phyloP scores from a whole-genome alignment of 169 alveolate species.

The Babesia sp. region DNA sequence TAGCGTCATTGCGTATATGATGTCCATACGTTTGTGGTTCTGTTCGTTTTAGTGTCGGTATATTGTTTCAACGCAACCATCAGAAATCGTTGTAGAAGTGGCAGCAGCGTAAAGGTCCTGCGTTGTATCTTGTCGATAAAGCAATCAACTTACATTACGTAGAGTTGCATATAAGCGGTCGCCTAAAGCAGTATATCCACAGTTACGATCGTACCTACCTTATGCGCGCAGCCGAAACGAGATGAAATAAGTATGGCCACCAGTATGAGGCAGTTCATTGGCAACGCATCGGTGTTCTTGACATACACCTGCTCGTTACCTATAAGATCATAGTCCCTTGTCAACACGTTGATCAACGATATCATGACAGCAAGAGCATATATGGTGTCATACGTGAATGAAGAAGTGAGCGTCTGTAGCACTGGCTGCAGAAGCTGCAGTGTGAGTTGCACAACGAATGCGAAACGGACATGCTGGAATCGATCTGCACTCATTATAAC shows the following conservation, averaged over 20 bases:
- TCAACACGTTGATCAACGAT: slow-evolving; percentile 40
- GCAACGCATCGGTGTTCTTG: slow-evolving; percentile 51
- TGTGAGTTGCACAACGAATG: slow-evolving; percentile 33
- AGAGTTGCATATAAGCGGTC: slow-evolving; percentile 48
- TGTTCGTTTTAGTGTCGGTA: neutral
- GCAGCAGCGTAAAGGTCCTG: slow-evolving; percentile 59
- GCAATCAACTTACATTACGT: slow-evolving; percentile 27
- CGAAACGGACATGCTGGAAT: slow-evolving; percentile 8
- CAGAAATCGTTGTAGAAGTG: slow-evolving; percentile 34
- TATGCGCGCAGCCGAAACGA: slow-evolving; percentile 44
- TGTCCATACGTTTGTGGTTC: neutral
- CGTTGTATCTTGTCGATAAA: neutral
- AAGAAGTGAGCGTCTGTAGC: slow-evolving; percentile 55
- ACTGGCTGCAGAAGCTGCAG: slow-evolving; percentile 62
- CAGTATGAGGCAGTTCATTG: slow-evolving; percentile 60
- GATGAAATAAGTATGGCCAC: slow-evolving; percentile 51
- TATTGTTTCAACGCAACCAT: slow-evolving; percentile 9
- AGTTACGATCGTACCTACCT: neutral
- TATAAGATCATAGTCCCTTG: slow-evolving; percentile 46
- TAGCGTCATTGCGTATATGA: slow-evolving; percentile 28
- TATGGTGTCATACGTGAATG: slow-evolving; percentile 63
- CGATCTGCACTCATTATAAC: neutral
- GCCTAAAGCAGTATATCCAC: slow-evolving; percentile 24
- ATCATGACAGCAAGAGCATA: slow-evolving; percentile 50
- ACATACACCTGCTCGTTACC: slow-evolving; percentile 35